Evolutionary conservation across 306 rosid genomes (phyloP), one percentile per base, ranked within the genome.

Genomic region (Castanea sativa): DNA sequence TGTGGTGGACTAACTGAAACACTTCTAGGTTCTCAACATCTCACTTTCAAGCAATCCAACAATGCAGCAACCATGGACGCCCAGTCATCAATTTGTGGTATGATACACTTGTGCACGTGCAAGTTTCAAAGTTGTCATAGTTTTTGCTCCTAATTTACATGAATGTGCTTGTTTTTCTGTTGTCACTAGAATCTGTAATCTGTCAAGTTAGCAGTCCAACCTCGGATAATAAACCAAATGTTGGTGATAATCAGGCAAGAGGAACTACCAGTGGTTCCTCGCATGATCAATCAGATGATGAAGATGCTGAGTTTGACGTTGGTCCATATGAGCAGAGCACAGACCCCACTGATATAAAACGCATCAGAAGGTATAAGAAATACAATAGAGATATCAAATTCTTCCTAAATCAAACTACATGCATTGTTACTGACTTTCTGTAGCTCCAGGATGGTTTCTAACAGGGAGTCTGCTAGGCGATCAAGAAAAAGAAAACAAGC

Each of bases 401-500:
- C 41, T 35, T 68, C 12, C 10, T 68, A 14, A 4, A 12, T 25
- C 25, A 19, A 68, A 33, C 35, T 45, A n/a, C 14, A 56, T 72
- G 57, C 72, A 58, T 19, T 79, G 61, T 72, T 75, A 55, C 23
- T 41, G 45, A 41, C 45, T 41, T 7, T 41, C 45, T 55, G 52
- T 74, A 59, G 33, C 77, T 81, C 67, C 88, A 95, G 99, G 84
- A 96, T 74, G 96, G 71, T 29, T 74, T 96, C 97, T 1, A 96
- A 96, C 41, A 84, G 97, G 67, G 89, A 90, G 38, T 96, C 97
- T 32, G 99, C 99, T 18, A 84, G 89, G 85, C 90, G 97, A 69
- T 96, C 99, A 7, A 90, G 99, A 82, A 79, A 78, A 88, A 86
- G 97, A 84, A 96, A 88, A 78, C 99, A 93, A 75, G 93, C 89